Conservation (phyloP, 75 land plant species). For the Pinus tabuliformis region DNA sequence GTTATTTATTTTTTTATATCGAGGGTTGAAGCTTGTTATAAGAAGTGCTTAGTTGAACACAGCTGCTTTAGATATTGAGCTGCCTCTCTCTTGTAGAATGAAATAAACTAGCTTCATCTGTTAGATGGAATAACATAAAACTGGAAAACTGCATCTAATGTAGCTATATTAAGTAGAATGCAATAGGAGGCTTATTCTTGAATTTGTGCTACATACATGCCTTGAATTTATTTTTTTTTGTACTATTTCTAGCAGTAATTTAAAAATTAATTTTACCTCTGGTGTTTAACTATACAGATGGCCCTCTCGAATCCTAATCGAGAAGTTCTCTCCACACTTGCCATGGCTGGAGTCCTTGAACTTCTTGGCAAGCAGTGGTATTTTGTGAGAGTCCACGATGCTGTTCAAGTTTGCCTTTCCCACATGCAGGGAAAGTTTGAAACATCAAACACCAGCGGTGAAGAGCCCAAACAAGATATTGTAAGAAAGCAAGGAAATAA, state of each 20-base stretch:
- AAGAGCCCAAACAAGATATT: constrained; percentile 6
- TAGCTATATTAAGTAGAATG: neutral
- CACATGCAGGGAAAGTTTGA: constrained; percentile 34
- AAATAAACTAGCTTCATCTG: neutral
- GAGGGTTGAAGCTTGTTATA: neutral
- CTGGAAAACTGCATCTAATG: neutral
- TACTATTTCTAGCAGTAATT: neutral
- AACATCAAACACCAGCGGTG: neutral
- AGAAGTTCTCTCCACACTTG: constrained; percentile 63
- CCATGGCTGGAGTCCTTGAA: constrained; percentile 68
- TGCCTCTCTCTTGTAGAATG: neutral
- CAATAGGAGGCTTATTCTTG: neutral
- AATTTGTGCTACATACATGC: neutral
- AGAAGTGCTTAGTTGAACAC: too few species aligned
- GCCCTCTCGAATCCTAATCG: constrained; percentile 88
- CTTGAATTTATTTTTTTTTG: neutral
- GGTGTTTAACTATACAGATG: constrained; percentile 41
- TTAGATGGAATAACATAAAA: neutral
- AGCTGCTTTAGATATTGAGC: too few species aligned
- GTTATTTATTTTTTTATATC: neutral
- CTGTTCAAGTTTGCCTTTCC: constrained; percentile 90
- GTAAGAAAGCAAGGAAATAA: constrained; percentile 2
- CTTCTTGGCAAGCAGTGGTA: constrained; percentile 88
- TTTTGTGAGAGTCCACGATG: constrained; percentile 95
- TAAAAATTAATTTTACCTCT: neutral